Percentiles rank a stretch among this genome's conserved stretches.
Evolutionary conservation across 352 stramenopile species (phyloP).

Genomic region (Peronospora farinosa): DNA sequence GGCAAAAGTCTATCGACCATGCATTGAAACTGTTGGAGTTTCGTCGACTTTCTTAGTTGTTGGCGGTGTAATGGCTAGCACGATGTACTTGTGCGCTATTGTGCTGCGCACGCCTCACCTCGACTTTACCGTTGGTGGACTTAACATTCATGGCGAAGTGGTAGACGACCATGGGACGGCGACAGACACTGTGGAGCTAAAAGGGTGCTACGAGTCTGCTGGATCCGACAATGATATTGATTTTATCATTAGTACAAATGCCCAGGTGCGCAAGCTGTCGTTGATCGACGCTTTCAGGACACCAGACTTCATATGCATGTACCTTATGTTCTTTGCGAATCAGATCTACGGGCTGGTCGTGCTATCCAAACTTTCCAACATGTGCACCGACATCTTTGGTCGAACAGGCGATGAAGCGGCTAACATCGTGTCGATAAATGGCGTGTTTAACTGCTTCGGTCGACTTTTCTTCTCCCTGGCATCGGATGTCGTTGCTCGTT

Average conservation of each 20-base stretch:
- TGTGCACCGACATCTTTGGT: slow-evolving; percentile 52
- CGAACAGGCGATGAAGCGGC: slow-evolving; percentile 31
- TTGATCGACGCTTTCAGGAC: slow-evolving; percentile 51
- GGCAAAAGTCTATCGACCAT: slow-evolving; percentile 56
- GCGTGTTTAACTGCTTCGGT: slow-evolving; percentile 58
- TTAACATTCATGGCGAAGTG: slow-evolving; percentile 57
- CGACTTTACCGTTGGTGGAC: slow-evolving; percentile 42
- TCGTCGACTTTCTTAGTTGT: slow-evolving; percentile 46
- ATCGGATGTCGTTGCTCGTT: slow-evolving; percentile 38
- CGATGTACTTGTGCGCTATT: slow-evolving; percentile 44
- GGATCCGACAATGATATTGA: slow-evolving; percentile 37
- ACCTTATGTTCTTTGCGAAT: slow-evolving; percentile 64
- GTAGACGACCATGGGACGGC: slow-evolving; percentile 28
- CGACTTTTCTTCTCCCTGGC: slow-evolving; percentile 42
- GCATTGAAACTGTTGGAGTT: slow-evolving; percentile 44
- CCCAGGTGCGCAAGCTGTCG: slow-evolving; percentile 41
- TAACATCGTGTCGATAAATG: slow-evolving; percentile 60
- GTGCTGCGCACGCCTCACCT: slow-evolving; percentile 45
- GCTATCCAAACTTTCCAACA: slow-evolving; percentile 58
- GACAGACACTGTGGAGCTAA: slow-evolving; percentile 18
- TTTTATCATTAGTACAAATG: slow-evolving; percentile 32
- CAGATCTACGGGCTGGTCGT: slow-evolving; percentile 60
- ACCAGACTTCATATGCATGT: slow-evolving; percentile 60
- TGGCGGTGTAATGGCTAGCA: slow-evolving; percentile 33
- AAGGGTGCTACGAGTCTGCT: slow-evolving; percentile 39